Conservation (phyloP, 1,284 basidiomycete species). For the Cryptococcus depauperatus region DNA sequence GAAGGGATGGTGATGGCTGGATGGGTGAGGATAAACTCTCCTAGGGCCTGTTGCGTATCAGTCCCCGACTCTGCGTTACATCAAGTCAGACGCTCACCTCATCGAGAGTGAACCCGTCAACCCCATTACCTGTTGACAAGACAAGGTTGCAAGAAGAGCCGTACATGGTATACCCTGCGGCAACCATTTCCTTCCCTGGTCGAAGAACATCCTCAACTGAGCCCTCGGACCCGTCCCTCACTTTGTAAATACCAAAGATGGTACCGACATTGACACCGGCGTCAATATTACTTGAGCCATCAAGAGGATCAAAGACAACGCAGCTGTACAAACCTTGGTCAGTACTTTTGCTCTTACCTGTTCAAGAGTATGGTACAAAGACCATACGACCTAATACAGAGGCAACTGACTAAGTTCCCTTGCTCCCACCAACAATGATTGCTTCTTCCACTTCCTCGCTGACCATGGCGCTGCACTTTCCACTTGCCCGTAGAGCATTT, state of each 20-base stretch:
- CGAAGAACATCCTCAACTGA: slow-evolving; percentile 79
- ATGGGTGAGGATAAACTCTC: slow-evolving; percentile 99
- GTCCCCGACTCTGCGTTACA: not conserved
- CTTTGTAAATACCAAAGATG: slow-evolving; percentile 95
- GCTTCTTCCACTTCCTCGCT: slow-evolving; percentile 89
- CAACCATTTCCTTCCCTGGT: slow-evolving; percentile 95
- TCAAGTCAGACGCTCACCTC: slow-evolving; percentile 47
- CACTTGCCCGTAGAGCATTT: slow-evolving; percentile 83
- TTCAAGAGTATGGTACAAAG: not conserved
- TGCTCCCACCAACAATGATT: slow-evolving; percentile 59
- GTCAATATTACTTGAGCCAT: slow-evolving; percentile 98
- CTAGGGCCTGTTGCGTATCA: slow-evolving; percentile 52
- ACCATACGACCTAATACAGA: not conserved
- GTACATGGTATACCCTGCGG: slow-evolving; percentile 97
- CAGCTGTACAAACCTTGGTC: slow-evolving; percentile 48
- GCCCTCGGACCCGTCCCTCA: slow-evolving; percentile 66
- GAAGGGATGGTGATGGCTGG: slow-evolving; percentile 89
- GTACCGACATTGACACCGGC: slow-evolving; percentile 99
- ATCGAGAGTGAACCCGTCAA: slow-evolving; percentile 98
- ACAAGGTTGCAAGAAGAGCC: slow-evolving; percentile 97
- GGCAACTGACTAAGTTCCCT: slow-evolving; percentile 60
- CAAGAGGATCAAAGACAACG: slow-evolving; percentile 97
- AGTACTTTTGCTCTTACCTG: not conserved
- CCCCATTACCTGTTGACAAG: slow-evolving; percentile 87
- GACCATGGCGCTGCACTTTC: slow-evolving; percentile 92